phyloP scores from a whole-genome alignment of 2,329 filamentous ascomycete species.

The Endoconidiophora polonica region DNA sequence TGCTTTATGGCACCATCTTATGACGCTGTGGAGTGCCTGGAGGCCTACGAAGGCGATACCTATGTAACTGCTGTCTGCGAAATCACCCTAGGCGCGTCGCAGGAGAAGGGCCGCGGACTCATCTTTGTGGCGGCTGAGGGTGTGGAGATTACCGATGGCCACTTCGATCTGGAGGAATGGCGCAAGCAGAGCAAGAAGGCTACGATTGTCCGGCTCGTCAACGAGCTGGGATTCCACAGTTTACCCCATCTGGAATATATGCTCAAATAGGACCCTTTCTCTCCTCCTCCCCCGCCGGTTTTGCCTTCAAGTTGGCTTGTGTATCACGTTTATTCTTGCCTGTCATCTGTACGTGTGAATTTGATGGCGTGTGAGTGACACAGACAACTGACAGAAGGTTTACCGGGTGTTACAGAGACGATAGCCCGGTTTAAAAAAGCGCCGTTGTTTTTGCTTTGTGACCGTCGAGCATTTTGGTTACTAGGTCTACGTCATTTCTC shows the following conservation, averaged over 20 bases:
- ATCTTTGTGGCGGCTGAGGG: constrained; percentile 7
- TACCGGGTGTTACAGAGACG: no score
- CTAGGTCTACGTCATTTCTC: no score
- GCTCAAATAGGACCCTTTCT: no score
- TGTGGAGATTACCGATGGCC: neutral
- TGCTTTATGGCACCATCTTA: neutral
- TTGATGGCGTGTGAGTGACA: no score
- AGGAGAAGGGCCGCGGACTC: neutral
- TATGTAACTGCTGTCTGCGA: constrained; percentile 6
- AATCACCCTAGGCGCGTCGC: neutral
- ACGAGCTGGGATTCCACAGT: neutral
- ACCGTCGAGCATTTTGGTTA: no score
- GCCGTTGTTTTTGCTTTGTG: no score
- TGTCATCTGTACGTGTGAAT: no score
- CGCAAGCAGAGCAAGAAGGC: constrained; percentile 9
- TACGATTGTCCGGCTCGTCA: constrained; percentile 1
- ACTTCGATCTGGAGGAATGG: constrained; percentile 5
- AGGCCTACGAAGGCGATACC: constrained; percentile 5
- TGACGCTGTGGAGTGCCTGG: neutral
- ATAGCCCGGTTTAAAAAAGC: no score
- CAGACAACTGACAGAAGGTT: no score
- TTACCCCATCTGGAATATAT: neutral
- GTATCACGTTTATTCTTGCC: no score
- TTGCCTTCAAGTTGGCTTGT: no score
- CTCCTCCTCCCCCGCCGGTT: no score